Evolutionary conservation across 169 alveolate genomes (phyloP).

Genomic region (Blepharisma undulans): DNA sequence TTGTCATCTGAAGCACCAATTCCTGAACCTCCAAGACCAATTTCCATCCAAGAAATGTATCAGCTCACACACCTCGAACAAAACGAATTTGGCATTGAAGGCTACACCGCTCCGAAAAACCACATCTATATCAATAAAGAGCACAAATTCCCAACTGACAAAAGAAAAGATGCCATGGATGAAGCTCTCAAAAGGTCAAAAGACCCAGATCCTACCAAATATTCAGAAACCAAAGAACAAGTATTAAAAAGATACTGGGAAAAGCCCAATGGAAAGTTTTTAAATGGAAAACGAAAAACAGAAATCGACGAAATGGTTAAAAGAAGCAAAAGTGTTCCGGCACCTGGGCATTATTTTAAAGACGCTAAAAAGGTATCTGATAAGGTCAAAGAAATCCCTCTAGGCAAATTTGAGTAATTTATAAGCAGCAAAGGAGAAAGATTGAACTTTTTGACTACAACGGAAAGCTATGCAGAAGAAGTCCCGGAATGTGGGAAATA

Average conservation of each 20-base stretch:
- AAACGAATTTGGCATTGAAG: slow-evolving; percentile 16
- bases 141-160: slow-evolving; percentile 29
- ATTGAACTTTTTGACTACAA: slow-evolving; percentile 19
- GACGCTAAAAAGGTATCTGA: not conserved
- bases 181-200: not conserved
- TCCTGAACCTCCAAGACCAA: not conserved
- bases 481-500: slow-evolving; percentile 4
- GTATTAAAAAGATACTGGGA: not conserved
- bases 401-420: slow-evolving; percentile 17
- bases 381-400: not conserved
- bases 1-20: not conserved
- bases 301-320: not conserved
- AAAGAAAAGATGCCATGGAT: not conserved
- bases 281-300: not conserved
- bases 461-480: slow-evolving; percentile 26
- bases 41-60: not conserved
- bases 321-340: not conserved
- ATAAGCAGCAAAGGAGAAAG: slow-evolving; percentile 8
- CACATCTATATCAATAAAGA: not conserved
- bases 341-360: slow-evolving; percentile 16
- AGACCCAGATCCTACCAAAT: slow-evolving; percentile 41
- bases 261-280: slow-evolving; percentile 32
- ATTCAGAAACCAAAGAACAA: not conserved
- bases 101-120: slow-evolving; percentile 12
- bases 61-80: not conserved